Base-by-base conservation (phyloP, 176 grass and related monocot genomes). In the Bonia amplexicaulis region DNA sequence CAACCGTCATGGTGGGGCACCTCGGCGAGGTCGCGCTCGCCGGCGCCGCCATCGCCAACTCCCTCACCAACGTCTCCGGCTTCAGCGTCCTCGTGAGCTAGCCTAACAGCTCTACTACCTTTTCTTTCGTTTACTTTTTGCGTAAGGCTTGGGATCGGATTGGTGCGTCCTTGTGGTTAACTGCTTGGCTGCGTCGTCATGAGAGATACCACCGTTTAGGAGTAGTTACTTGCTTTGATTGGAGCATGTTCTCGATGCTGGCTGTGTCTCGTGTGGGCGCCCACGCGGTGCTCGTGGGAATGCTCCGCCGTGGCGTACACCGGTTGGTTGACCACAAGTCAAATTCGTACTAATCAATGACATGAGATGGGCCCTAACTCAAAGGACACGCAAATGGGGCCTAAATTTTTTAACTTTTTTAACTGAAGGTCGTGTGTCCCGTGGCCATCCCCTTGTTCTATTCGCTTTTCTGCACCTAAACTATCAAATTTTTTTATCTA, bases 41-140 rank as follows among this genome's bases (percentile, higher is more conserved):
- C 8, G 87, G 89, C 15, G 75, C 92, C n/a, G 84, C 92, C 57
- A 91, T 91, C 84, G 92, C 92, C 52, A 87, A 48, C 73, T 94
- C 92, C 53, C 89, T 94, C 60, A 91, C 89, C 73, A 79, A 80
- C 67, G 89, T 94, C 87, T 85, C 74, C 54, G 92, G 92, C 74
- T 94, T 94, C 87, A 94, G 92, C 89, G 73, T 94, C 85, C 89
- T 94, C 77, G 92, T 93, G 74, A 84, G 92, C 39, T 52, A 17
- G 6, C 44, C 14, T 17, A 23, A 22, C 10, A 27, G 23, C 48
- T 26, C 25, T 54, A 45, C 7, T 48, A 20, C 41, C 14, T 10
- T 72, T 46, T 0, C 40, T n/a, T 67, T 27, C n/a, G 39, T 29
- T 72, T 8, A 9, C 25, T 2, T 26, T 25, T 26, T 72, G 51